Conservation (phyloP, 345 rosid genomes). For the Eutrema heterophyllum region DNA sequence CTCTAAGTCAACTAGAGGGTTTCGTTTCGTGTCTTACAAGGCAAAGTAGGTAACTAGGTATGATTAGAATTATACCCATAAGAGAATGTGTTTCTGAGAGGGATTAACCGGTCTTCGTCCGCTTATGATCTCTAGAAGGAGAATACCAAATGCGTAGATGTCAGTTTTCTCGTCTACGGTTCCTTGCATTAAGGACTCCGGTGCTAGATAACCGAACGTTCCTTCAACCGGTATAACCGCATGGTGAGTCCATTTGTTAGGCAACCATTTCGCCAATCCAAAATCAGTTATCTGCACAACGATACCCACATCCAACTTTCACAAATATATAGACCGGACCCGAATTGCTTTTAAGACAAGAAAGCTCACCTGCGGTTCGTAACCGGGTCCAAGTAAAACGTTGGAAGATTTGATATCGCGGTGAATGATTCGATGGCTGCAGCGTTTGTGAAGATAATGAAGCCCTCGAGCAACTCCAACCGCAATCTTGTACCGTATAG, state of each 20-base stretch:
- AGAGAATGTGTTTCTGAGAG: constrained; percentile 65
- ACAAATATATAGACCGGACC: background rate
- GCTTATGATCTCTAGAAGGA: constrained; percentile 76
- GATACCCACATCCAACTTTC: background rate
- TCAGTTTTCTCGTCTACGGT: constrained; percentile 92
- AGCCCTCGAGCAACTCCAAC: constrained; percentile 80
- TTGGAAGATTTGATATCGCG: constrained; percentile 93
- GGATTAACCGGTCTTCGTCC: constrained; percentile 80
- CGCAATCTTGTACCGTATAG: constrained; percentile 62
- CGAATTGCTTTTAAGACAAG: constrained; percentile 8
- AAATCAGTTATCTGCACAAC: constrained; percentile 74
- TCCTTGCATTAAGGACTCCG: constrained; percentile 95
- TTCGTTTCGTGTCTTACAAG: background rate
- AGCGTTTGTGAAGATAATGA: constrained; percentile 85
- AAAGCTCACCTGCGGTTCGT: constrained; percentile 71
- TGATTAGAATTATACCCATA: constrained; percentile 53
- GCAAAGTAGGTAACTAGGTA: background rate
- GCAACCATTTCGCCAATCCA: constrained; percentile 94
- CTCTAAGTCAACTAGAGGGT: background rate
- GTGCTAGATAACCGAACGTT: constrained; percentile 97
- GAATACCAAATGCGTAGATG: constrained; percentile 82
- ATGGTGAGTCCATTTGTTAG: constrained; percentile 91
- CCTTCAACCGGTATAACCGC: constrained; percentile 89
- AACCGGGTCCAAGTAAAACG: constrained; percentile 85
- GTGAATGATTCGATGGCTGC: constrained; percentile 85